These are phyloP conservation scores for Zygosaccharomyces pseudobailii DNA, from an alignment of 1,139 yeast species.

Conservation along the genomic window DNA sequence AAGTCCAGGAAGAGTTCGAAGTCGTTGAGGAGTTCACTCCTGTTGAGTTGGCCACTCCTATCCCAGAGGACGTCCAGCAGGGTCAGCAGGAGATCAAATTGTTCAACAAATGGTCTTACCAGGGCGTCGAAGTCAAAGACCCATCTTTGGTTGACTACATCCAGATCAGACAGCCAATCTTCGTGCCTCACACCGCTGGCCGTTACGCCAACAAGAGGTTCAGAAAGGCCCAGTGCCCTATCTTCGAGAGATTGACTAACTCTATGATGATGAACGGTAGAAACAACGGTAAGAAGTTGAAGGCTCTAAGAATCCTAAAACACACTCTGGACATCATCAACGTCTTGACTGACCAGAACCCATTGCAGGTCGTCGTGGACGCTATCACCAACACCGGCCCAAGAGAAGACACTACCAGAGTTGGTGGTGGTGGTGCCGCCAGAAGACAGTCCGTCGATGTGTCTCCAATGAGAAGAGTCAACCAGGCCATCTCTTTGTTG, in stretches of 20 bases:
- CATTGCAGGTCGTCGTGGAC: conserved; percentile 98
- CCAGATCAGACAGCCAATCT: conserved; percentile 96
- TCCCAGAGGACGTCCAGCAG: conserved; percentile 95
- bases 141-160: conserved; percentile 97
- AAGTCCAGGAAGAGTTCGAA: conserved; percentile 62
- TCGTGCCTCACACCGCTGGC: conserved; percentile 99
- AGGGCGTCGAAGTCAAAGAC: conserved; percentile 96
- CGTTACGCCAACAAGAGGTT: conserved; percentile 99
- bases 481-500: conserved; percentile 97
- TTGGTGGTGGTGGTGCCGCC: conserved; percentile 99
- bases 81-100: conserved; percentile 96
- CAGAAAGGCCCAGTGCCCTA: conserved; percentile 99
- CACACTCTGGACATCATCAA: conserved; percentile 97
- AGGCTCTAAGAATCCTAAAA: conserved; percentile 99
- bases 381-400: conserved; percentile 99
- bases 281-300: conserved; percentile 99
- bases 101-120: conserved; percentile 99
- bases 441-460: conserved; percentile 99
- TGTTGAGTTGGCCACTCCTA: conserved; percentile 86
- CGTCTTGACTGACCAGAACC: conserved; percentile 99
- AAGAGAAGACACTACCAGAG: conserved; percentile 99
- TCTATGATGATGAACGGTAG: conserved; percentile 99
- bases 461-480: conserved; percentile 99
- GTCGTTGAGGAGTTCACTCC: conserved; percentile 64
- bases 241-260: conserved; percentile 99